phyloP scores from a whole-genome alignment of 2,329 filamentous ascomycete genomes.

The Aspergillus sp. region DNA sequence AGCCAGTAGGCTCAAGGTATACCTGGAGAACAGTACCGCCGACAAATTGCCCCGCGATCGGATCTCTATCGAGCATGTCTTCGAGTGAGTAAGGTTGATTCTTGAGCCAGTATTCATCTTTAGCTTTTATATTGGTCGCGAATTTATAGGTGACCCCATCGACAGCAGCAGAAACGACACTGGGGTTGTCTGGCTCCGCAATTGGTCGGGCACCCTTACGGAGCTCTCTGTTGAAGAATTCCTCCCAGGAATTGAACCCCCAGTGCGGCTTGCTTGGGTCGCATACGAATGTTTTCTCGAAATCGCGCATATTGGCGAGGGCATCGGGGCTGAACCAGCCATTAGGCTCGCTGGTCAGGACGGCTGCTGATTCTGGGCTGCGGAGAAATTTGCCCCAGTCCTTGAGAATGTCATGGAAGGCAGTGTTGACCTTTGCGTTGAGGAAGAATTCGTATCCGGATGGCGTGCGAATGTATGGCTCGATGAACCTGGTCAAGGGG shows the following conservation, averaged over 20 bases:
- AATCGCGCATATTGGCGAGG: neutral
- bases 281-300: neutral
- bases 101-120: constrained; percentile 62
- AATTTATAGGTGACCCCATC: constrained; percentile 62
- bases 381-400: neutral
- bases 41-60: neutral
- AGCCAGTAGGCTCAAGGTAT: neutral
- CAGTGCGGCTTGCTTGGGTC: neutral
- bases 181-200: constrained; percentile 52
- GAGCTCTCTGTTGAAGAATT: constrained; percentile 66
- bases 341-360: neutral
- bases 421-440: neutral
- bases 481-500: neutral
- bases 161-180: constrained; percentile 63
- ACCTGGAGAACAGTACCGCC: constrained; percentile 6
- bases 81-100: constrained; percentile 1
- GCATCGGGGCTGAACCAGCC: constrained; percentile 7
- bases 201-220: constrained; percentile 59
- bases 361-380: neutral
- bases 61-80: neutral
- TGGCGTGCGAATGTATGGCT: neutral
- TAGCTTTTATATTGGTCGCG: constrained; percentile 52
- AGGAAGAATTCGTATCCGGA: neutral
- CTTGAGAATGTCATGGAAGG: neutral
- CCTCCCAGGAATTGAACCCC: constrained; percentile 55